Percentiles rank a stretch among this genome's conserved stretches.
These are phyloP conservation scores for Penicillium manginii DNA, from an alignment of 495 filamentous ascomycete genomes.

Conservation along the genomic window DNA sequence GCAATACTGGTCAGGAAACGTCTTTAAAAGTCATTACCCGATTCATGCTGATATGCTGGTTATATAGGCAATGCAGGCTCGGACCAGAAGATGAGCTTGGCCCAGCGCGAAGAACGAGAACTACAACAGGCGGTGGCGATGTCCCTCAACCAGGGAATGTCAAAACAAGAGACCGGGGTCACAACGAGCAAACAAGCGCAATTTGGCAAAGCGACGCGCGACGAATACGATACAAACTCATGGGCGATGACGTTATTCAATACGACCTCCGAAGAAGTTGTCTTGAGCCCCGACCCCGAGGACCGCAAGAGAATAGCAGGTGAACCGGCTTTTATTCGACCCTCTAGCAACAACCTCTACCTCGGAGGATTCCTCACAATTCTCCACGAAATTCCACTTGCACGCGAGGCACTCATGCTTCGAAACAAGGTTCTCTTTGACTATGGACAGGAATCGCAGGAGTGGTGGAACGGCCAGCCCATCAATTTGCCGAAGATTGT, in stretches of 20 bases:
- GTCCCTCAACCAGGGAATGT: conserved; percentile 50
- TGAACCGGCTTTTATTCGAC: conserved; percentile 74
- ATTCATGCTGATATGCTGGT: background rate
- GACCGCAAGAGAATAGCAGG: conserved; percentile 61
- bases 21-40: background rate
- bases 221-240: conserved; percentile 67
- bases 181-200: conserved; percentile 47
- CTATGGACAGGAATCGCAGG: conserved; percentile 68
- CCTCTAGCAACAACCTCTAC: conserved; percentile 59
- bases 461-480: conserved; percentile 80
- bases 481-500: conserved; percentile 63
- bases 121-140: conserved; percentile 61
- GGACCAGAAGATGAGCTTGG: conserved; percentile 47
- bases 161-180: conserved; percentile 63
- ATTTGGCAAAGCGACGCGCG: conserved; percentile 75
- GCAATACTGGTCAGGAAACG: conserved; percentile 24
- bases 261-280: conserved; percentile 58
- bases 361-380: conserved; percentile 76
- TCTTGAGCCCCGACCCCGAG: conserved; percentile 61
- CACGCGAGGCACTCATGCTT: conserved; percentile 72
- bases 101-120: conserved; percentile 60
- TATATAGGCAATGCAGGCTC: conserved; percentile 37
- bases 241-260: conserved; percentile 77
- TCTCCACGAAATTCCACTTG: conserved; percentile 80
- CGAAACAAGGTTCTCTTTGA: conserved; percentile 52